phyloP scores from a whole-genome alignment of 2,329 filamentous ascomycete species.

The Venturia nashicola region DNA sequence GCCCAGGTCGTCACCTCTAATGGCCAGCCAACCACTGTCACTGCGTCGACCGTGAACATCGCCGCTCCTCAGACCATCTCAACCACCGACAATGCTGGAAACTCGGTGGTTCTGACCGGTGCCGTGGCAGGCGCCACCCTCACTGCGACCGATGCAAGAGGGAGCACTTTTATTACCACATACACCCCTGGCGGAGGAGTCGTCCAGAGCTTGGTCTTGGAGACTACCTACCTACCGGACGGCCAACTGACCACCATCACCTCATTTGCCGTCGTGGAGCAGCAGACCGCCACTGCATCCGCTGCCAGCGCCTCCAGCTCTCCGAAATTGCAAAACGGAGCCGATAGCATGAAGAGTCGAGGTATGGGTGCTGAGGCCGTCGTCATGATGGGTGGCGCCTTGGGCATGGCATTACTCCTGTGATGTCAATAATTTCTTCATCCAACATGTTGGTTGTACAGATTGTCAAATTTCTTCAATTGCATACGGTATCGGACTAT shows the following conservation, averaged over 20 bases:
- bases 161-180: constrained; percentile 32
- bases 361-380: neutral
- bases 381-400: neutral
- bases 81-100: constrained; percentile 26
- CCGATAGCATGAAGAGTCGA: neutral
- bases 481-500: neutral
- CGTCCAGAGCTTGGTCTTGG: constrained; percentile 26
- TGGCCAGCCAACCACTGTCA: constrained; percentile 6
- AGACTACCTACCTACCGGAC: constrained; percentile 22
- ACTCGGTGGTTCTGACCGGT: constrained; percentile 29
- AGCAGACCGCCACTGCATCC: neutral
- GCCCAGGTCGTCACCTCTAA: constrained; percentile 24
- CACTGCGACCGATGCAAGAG: constrained; percentile 29
- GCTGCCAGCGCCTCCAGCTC: neutral
- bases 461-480: neutral
- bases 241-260: constrained; percentile 13
- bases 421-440: neutral
- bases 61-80: constrained; percentile 27
- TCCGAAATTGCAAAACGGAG: constrained; percentile 7
- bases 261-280: constrained; percentile 6
- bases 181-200: constrained; percentile 31
- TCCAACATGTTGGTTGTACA: neutral
- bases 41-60: constrained; percentile 10
- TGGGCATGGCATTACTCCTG: neutral
- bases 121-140: constrained; percentile 34